A percentile compares a stretch with the other conserved stretches of the same genome.
phyloP scores from a whole-genome alignment of 768 basidiomycete genomes.

The Panellus pusillus region DNA sequence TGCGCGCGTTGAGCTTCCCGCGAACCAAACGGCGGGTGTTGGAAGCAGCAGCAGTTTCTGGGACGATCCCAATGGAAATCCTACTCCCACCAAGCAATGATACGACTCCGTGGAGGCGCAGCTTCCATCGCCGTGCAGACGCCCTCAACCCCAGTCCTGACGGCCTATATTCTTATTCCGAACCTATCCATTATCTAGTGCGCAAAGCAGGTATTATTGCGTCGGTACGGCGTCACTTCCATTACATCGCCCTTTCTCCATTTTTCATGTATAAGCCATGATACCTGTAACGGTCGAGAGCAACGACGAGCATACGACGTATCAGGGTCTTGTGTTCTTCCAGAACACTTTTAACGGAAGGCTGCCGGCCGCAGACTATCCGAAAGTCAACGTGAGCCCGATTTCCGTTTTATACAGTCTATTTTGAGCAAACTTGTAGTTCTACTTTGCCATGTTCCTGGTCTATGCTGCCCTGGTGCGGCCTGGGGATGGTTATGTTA shows the following conservation, averaged over 20 bases:
- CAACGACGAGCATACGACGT: constrained; percentile 71
- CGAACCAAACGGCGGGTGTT: constrained; percentile 31
- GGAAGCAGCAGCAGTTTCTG: constrained; percentile 43
- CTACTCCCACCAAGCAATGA: constrained; percentile 50
- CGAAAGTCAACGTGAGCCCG: constrained; percentile 84
- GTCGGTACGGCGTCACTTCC: constrained; percentile 64
- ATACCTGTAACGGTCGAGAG: constrained; percentile 85
- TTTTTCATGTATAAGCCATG: constrained; percentile 50
- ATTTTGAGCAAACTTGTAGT: constrained; percentile 45
- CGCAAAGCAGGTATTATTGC: constrained; percentile 90
- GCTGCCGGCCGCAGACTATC: constrained; percentile 91
- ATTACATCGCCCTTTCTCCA: constrained; percentile 3
- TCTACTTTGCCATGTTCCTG: constrained; percentile 83
- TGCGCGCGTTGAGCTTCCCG: constrained; percentile 66
- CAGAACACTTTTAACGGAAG: constrained; percentile 86
- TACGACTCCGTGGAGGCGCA: constrained; percentile 49
- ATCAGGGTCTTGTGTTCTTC: constrained; percentile 80
- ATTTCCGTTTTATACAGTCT: neutral
- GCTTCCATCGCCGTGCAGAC: constrained; percentile 25
- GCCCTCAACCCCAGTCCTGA: constrained; percentile 48
- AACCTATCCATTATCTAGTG: constrained; percentile 82
- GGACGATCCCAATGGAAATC: constrained; percentile 62
- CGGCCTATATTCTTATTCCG: constrained; percentile 54
- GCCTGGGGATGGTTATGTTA: constrained; percentile 87
- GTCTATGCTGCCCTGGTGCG: constrained; percentile 63